A percentile compares a stretch with the other conserved stretches of the same genome.
Evolutionary conservation across 176 grass and related monocot genomes (phyloP).

Genomic region (Eremochloa ophiuroides): DNA sequence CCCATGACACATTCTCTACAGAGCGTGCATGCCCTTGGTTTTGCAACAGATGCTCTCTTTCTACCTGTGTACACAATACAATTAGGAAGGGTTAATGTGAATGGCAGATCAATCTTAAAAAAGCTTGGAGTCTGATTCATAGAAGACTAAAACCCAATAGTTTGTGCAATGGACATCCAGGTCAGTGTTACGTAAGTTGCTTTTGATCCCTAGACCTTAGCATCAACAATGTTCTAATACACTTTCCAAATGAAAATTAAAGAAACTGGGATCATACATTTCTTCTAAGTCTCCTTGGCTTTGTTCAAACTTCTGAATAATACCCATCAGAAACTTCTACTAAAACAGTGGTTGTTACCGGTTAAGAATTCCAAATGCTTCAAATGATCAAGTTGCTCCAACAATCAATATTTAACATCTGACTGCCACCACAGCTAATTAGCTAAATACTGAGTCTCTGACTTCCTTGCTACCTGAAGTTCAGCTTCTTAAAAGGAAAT

Average conservation of each 20-base stretch:
- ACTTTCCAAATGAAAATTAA: neutral
- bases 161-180: neutral
- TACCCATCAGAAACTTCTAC: neutral
- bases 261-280: neutral
- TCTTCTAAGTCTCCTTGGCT: neutral
- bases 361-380: neutral
- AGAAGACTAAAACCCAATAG: slow-evolving; percentile 8
- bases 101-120: neutral
- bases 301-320: neutral
- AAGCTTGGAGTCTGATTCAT: neutral
- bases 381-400: neutral
- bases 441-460: neutral
- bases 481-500: slow-evolving; percentile 19
- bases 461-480: neutral
- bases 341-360: neutral
- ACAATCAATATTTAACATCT: neutral
- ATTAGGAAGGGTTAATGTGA: neutral
- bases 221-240: neutral
- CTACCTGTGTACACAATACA: slow-evolving; percentile 26
- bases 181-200: neutral
- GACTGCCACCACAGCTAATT: neutral
- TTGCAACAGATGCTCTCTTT: slow-evolving; percentile 62
- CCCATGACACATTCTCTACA: slow-evolving; percentile 76
- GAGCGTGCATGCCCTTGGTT: slow-evolving; percentile 69
- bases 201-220: neutral